Evolutionary conservation across 2,329 filamentous ascomycete species (phyloP).

Genomic region (Aspergillus hiratsukae): DNA sequence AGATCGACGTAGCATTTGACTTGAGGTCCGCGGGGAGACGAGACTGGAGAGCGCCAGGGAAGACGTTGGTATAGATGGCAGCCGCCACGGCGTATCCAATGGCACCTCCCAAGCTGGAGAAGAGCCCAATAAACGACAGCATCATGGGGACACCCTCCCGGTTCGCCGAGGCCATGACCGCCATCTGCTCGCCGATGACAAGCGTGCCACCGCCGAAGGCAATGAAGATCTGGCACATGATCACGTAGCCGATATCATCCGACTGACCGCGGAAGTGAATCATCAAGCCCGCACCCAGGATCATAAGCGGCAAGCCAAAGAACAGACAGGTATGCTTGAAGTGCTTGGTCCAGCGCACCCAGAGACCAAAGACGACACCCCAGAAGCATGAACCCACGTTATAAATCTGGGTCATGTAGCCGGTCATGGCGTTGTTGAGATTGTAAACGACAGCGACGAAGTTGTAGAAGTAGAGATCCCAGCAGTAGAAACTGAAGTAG

Average conservation of each 20-base stretch:
- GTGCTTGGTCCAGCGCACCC: conserved; percentile 47
- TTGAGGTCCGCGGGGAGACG: conserved; percentile 40
- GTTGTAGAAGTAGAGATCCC: conserved; percentile 52
- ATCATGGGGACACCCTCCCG: conserved; percentile 51
- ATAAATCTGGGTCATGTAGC: conserved; percentile 49
- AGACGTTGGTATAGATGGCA: conserved; percentile 56
- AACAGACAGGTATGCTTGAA: conserved; percentile 51
- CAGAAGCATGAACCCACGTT: conserved; percentile 54
- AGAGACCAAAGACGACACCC: conserved; percentile 45
- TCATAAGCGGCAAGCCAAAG: conserved; percentile 49
- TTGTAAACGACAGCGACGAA: conserved; percentile 53
- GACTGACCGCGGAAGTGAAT: conserved; percentile 52
- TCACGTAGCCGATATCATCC: conserved; percentile 46
- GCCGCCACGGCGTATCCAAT: conserved; percentile 29
- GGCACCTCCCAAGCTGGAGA: conserved; percentile 31
- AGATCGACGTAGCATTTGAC: conserved; percentile 20
- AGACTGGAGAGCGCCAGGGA: conserved; percentile 44
- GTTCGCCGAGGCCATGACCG: conserved; percentile 53
- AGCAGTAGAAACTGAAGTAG: conserved; percentile 49
- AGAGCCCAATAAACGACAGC: conserved; percentile 34
- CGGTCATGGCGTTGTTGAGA: conserved; percentile 39
- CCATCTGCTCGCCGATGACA: conserved; percentile 54
- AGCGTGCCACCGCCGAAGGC: conserved; percentile 52
- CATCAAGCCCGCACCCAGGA: conserved; percentile 53
- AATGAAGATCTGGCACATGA: conserved; percentile 55